Conservation (phyloP, 108 stramenopile genomes). For the Nannochloropsis granulata region DNA sequence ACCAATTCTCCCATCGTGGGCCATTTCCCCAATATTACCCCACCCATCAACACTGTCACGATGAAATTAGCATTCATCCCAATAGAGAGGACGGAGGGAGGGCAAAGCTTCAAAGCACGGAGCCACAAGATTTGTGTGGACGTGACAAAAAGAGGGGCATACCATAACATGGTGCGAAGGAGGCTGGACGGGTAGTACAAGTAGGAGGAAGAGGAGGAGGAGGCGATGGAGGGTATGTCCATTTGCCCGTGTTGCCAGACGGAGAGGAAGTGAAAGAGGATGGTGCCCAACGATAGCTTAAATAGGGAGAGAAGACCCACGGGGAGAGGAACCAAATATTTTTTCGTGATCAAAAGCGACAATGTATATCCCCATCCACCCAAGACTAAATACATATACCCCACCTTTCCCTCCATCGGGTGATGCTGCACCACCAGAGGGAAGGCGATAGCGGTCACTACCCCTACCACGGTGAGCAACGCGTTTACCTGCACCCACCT, state of each 20-base stretch:
- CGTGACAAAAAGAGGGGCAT: background rate
- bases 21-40: background rate
- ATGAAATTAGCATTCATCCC: background rate
- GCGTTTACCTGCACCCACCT: background rate
- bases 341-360: background rate
- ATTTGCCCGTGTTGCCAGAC: background rate
- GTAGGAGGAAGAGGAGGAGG: background rate
- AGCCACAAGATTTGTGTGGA: background rate
- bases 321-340: background rate
- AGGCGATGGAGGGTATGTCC: background rate
- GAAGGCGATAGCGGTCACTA: background rate
- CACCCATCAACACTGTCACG: background rate
- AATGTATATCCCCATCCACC: background rate
- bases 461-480: background rate
- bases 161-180: background rate
- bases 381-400: background rate
- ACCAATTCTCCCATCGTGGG: background rate
- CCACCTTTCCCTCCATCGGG: background rate
- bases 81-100: background rate
- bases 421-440: background rate
- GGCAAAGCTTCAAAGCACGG: background rate
- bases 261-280: background rate
- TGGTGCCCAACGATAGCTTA: background rate
- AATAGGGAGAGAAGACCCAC: background rate
- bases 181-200: background rate